Conservation (phyloP, 1,284 basidiomycete species). For the Leccinum angustisporum region DNA sequence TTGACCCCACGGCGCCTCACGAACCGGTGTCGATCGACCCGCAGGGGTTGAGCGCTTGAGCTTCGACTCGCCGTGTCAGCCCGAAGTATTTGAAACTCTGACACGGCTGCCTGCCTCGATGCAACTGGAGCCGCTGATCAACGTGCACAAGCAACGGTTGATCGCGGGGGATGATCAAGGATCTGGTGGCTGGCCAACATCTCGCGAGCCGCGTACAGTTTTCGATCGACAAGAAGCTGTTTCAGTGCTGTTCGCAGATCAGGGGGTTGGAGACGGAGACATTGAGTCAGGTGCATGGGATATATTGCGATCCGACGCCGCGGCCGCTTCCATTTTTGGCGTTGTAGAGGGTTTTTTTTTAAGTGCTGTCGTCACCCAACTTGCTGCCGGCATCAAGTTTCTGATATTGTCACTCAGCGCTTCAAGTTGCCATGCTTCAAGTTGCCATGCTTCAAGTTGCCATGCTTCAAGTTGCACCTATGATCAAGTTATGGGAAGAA, state of each 20-base stretch:
- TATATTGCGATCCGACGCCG: conserved; percentile 33
- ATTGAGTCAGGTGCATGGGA: conserved; percentile 45
- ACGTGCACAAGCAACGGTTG: conserved; percentile 83
- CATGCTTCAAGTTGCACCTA: no score
- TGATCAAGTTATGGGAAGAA: no score
- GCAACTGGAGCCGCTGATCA: conserved; percentile 82
- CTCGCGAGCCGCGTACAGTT: conserved; percentile 70
- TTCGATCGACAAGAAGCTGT: conserved; percentile 69
- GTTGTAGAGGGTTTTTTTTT: conserved; percentile 6
- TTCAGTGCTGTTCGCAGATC: conserved; percentile 72
- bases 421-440: no score
- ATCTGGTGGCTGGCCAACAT: conserved; percentile 77
- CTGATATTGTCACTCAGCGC: no score
- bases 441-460: no score
- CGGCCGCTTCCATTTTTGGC: conserved; percentile 25
- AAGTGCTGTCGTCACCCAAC: no score
- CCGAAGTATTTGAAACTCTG: conserved; percentile 73
- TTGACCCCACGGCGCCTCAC: conserved; percentile 79
- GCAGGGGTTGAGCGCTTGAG: conserved; percentile 52
- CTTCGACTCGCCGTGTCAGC: conserved; percentile 68
- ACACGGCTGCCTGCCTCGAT: conserved; percentile 69
- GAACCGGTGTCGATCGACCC: conserved; percentile 66
- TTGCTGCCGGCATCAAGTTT: no score
- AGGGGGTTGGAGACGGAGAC: conserved; percentile 58
- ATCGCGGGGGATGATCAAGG: conserved; percentile 77